Evolutionary conservation across 768 basidiomycete genomes (phyloP).

Genomic region (Boletus speciosus): DNA sequence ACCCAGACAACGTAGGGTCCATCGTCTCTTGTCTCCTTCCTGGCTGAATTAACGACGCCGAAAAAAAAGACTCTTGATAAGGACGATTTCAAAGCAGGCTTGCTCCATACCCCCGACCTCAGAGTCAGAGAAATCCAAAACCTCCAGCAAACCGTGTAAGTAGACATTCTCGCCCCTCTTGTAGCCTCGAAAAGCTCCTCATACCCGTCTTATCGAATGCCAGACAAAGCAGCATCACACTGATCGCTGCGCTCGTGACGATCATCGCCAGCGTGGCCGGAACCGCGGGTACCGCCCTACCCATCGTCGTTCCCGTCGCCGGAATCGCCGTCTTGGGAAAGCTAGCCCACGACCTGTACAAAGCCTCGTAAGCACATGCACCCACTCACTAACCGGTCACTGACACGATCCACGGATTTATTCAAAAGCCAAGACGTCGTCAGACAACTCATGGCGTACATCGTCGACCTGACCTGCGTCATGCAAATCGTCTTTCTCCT

Average conservation of each 20-base stretch:
- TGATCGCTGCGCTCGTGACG: slow-evolving; percentile 3
- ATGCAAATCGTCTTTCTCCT: slow-evolving; percentile 1
- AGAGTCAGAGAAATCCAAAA: background rate
- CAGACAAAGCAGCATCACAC: background rate
- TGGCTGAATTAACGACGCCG: background rate
- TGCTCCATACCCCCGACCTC: background rate
- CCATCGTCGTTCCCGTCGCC: slow-evolving; percentile 2
- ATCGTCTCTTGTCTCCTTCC: background rate
- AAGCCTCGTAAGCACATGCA: background rate
- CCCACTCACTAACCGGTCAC: background rate
- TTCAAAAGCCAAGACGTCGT: background rate
- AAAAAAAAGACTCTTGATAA: background rate
- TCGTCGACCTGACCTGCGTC: background rate
- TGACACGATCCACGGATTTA: too few relatives aligned
- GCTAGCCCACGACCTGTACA: background rate
- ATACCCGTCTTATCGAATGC: background rate
- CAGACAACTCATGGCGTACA: background rate
- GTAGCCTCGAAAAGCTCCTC: background rate
- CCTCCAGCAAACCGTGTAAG: background rate
- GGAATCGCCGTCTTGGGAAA: background rate
- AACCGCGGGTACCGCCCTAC: background rate
- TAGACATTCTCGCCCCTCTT: too few relatives aligned
- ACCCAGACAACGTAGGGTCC: background rate
- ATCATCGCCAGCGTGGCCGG: background rate
- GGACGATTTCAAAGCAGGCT: background rate